Conservation (phyloP, 2,329 filamentous ascomycete species). For the Diaporthe vexans region DNA sequence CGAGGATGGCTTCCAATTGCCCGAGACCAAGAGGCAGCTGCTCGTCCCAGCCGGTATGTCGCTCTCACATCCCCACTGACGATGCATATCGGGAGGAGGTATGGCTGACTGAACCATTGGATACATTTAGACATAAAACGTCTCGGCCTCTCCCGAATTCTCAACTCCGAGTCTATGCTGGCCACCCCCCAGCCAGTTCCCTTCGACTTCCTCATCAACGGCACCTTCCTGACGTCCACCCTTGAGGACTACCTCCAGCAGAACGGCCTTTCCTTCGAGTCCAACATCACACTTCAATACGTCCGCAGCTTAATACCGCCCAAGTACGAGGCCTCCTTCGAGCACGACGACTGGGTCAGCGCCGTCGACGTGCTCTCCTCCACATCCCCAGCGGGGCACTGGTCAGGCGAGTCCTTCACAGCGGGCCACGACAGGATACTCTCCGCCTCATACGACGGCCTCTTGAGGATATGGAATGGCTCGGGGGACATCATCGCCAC, state of each 20-base stretch:
- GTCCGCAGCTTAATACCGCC: conserved; percentile 92
- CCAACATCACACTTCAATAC: conserved; percentile 90
- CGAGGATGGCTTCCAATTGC: conserved; percentile 72
- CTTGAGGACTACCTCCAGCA: conserved; percentile 90
- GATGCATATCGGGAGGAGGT: not conserved
- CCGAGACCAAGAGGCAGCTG: conserved; percentile 72
- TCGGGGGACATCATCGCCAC: conserved; percentile 88
- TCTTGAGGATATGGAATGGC: conserved; percentile 90
- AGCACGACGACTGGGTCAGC: conserved; percentile 98
- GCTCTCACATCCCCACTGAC: conserved; percentile 35
- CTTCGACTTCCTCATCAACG: conserved; percentile 96
- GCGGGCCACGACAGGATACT: conserved; percentile 79
- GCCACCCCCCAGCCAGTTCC: conserved; percentile 76
- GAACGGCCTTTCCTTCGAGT: conserved; percentile 91
- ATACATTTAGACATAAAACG: conserved; percentile 70
- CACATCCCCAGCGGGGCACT: conserved; percentile 72
- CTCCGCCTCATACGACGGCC: conserved; percentile 94
- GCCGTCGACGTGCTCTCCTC: conserved; percentile 84
- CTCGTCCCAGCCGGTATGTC: conserved; percentile 71
- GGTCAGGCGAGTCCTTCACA: conserved; percentile 64
- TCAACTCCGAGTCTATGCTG: conserved; percentile 81
- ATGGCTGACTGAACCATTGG: conserved; percentile 31
- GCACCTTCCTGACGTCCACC: conserved; percentile 88
- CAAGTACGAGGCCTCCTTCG: conserved; percentile 89
- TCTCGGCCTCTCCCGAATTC: conserved; percentile 78